Conservation (phyloP, 1,284 basidiomycete species). For the Trichosporon sp. region DNA sequence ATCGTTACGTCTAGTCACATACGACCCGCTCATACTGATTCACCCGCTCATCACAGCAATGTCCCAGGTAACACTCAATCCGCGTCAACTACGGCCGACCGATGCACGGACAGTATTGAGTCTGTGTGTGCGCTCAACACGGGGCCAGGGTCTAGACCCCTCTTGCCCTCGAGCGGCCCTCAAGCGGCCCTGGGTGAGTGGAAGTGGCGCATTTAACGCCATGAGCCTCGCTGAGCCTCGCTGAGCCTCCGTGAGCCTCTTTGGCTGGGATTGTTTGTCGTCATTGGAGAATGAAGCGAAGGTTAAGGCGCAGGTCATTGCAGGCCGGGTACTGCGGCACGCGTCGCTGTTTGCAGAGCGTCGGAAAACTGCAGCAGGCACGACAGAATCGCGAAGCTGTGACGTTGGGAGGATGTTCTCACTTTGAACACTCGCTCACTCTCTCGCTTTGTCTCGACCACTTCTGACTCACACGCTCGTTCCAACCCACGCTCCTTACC, state of each 20-base stretch:
- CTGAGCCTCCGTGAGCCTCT: too few relatives aligned
- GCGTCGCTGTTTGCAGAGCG: neutral
- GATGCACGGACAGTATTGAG: neutral
- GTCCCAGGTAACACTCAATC: too few relatives aligned
- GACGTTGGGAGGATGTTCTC: neutral
- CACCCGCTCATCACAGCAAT: too few relatives aligned
- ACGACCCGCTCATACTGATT: too few relatives aligned
- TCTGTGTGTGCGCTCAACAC: neutral
- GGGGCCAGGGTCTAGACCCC: neutral
- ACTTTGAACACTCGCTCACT: neutral
- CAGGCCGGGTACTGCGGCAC: too few relatives aligned
- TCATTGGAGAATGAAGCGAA: too few relatives aligned
- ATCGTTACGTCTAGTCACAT: neutral
- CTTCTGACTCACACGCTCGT: neutral
- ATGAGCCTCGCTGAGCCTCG: too few relatives aligned
- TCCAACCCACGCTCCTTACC: neutral
- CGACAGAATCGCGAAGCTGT: neutral
- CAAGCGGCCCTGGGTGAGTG: neutral
- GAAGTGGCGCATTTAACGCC: neutral
- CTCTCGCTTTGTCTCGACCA: constrained; percentile 1
- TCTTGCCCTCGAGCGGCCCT: too few relatives aligned
- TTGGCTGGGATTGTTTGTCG: too few relatives aligned
- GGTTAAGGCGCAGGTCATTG: too few relatives aligned
- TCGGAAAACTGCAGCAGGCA: too few relatives aligned
- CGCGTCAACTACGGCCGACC: neutral